Conservation (phyloP, 148 eudicot species). For the Bassia scoparia region DNA sequence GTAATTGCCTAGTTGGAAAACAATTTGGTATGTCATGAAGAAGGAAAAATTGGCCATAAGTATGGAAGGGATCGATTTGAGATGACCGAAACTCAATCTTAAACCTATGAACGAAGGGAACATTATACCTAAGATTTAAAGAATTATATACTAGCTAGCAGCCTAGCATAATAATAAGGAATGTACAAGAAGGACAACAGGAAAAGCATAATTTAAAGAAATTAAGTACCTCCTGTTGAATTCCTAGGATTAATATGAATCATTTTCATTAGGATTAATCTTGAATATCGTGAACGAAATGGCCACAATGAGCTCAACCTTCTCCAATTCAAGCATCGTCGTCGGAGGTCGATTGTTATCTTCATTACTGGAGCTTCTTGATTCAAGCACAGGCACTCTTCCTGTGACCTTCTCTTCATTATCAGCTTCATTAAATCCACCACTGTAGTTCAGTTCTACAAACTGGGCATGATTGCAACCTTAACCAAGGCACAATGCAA, state of each 20-base stretch:
- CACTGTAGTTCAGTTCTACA: conserved; percentile 52
- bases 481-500: conserved; percentile 84
- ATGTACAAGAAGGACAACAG: background rate
- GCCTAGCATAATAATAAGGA: background rate
- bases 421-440: background rate
- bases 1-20: too few relatives aligned
- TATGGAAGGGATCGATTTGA: too few relatives aligned
- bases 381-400: background rate
- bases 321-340: conserved; percentile 36
- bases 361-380: conserved; percentile 25
- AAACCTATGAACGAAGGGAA: too few relatives aligned
- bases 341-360: conserved; percentile 13
- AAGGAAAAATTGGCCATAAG: too few relatives aligned
- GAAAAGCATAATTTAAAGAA: too few relatives aligned
- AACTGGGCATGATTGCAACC: conserved; percentile 88
- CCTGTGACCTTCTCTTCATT: background rate
- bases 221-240: conserved; percentile 28
- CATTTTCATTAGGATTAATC: conserved; percentile 8
- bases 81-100: too few relatives aligned
- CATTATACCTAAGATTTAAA: too few relatives aligned
- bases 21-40: too few relatives aligned
- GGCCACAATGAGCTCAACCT: conserved; percentile 38
- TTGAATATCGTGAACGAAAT: conserved; percentile 34
- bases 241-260: conserved; percentile 3
- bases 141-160: too few relatives aligned